Evolutionary conservation across 306 rosid genomes (phyloP).

Genomic region (Sindora glabra): DNA sequence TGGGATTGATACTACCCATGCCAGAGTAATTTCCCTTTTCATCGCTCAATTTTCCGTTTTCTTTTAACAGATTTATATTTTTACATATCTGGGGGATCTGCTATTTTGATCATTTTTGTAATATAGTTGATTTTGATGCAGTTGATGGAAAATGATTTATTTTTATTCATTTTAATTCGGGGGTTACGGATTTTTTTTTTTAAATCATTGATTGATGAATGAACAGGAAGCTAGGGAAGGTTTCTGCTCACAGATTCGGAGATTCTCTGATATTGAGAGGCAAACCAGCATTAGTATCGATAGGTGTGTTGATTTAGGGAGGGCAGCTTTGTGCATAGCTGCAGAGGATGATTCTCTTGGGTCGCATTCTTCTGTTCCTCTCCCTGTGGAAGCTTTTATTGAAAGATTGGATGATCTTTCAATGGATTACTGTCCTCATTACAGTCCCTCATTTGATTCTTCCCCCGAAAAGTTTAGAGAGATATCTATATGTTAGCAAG

Average conservation of each 20-base stretch:
- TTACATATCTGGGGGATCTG: not conserved
- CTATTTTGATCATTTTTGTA: not conserved
- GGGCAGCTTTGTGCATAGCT: slow-evolving; percentile 67
- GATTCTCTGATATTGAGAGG: slow-evolving; percentile 59
- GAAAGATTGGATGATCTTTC: slow-evolving; percentile 73
- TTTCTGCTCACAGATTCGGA: slow-evolving; percentile 63
- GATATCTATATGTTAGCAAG: slow-evolving; percentile 58
- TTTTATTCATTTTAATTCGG: not conserved
- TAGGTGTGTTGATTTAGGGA: slow-evolving; percentile 74
- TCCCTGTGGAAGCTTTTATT: slow-evolving; percentile 76
- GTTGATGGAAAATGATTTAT: too few species aligned
- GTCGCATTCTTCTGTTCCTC: slow-evolving; percentile 93
- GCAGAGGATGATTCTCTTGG: slow-evolving; percentile 95
- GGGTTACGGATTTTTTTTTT: not conserved
- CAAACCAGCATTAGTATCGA: slow-evolving; percentile 78
- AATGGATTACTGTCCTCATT: slow-evolving; percentile 68
- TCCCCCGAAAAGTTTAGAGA: slow-evolving; percentile 80
- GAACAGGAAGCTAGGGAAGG: slow-evolving; percentile 78
- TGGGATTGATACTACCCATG: slow-evolving; percentile 60
- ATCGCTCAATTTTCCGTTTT: not conserved
- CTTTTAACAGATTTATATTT: too few species aligned
- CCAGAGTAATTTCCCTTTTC: slow-evolving; percentile 43
- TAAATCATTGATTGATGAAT: slow-evolving; percentile 14
- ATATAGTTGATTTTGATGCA: not conserved
- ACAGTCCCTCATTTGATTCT: slow-evolving; percentile 43